These are phyloP conservation scores for Oryza glumipatula DNA, from an alignment of 176 grass and related monocot species.

Conservation along the genomic window DNA sequence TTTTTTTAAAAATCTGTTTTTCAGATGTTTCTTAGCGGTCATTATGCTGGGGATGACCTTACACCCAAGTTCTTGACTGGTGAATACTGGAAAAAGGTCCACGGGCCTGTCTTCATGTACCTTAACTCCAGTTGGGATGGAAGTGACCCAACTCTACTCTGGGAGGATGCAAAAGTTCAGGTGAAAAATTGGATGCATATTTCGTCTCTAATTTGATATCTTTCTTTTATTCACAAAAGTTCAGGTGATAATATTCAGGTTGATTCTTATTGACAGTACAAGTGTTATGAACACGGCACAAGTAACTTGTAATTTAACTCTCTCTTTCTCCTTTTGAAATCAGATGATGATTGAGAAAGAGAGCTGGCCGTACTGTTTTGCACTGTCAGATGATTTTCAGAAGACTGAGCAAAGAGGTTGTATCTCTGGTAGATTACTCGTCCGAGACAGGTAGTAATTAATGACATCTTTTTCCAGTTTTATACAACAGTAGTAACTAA, in stretches of 20 bases:
- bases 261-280: background rate
- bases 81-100: conserved; percentile 97
- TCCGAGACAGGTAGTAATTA: conserved; percentile 66
- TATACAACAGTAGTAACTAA: background rate
- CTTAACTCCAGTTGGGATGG: conserved; percentile 71
- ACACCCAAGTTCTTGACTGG: conserved; percentile 74
- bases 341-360: conserved; percentile 74
- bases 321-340: conserved; percentile 20
- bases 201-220: background rate
- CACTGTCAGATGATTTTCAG: conserved; percentile 74
- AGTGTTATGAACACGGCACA: background rate
- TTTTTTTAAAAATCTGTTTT: conserved; percentile 4
- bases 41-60: conserved; percentile 76
- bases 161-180: conserved; percentile 93
- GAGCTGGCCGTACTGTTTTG: conserved; percentile 84
- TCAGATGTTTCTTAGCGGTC: conserved; percentile 79
- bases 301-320: conserved; percentile 19
- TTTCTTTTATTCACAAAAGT: conserved; percentile 57
- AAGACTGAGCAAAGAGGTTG: conserved; percentile 73
- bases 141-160: conserved; percentile 65
- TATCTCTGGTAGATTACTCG: conserved; percentile 70
- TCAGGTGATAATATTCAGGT: conserved; percentile 58
- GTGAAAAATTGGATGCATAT: conserved; percentile 38
- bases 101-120: conserved; percentile 88
- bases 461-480: background rate